Percentiles rank a stretch among this genome's conserved stretches.
These are phyloP conservation scores for Suillus hirtellus DNA, from an alignment of 768 basidiomycete genomes.

Conservation along the genomic window DNA sequence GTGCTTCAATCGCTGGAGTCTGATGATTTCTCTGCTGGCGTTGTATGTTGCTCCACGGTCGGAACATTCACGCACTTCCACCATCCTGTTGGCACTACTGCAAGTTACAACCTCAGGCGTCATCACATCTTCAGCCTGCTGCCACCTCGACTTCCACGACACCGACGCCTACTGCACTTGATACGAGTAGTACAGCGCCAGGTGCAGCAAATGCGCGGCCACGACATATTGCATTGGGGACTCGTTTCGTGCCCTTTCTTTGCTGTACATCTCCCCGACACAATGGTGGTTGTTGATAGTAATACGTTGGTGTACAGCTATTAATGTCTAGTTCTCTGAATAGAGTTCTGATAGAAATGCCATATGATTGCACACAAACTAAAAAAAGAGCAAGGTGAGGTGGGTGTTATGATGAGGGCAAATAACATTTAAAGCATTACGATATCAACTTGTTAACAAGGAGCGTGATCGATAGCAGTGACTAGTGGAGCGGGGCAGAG, in stretches of 20 bases:
- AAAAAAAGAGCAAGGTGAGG: background rate
- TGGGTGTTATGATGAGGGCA: background rate
- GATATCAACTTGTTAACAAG: background rate
- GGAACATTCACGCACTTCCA: too few species aligned
- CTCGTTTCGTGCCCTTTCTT: background rate
- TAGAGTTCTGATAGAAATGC: too few species aligned
- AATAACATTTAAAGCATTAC: background rate
- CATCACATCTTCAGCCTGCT: background rate
- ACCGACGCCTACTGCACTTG: background rate
- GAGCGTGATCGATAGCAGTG: background rate
- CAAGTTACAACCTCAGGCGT: background rate
- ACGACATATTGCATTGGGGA: background rate
- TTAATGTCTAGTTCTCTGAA: background rate
- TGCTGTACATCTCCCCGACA: background rate
- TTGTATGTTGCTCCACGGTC: too few species aligned
- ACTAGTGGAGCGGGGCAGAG: background rate
- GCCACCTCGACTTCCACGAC: background rate
- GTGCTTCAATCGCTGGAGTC: too few species aligned
- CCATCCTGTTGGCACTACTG: too few species aligned
- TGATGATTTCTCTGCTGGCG: too few species aligned
- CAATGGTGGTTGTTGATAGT: background rate
- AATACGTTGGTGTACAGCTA: background rate
- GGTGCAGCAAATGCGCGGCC: background rate
- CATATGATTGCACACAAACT: too few species aligned
- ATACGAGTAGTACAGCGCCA: background rate